Evolutionary conservation across 2,329 filamentous ascomycete species (phyloP), one percentile per base, ranked within the genome.

Genomic region (Penicillium sp.): DNA sequence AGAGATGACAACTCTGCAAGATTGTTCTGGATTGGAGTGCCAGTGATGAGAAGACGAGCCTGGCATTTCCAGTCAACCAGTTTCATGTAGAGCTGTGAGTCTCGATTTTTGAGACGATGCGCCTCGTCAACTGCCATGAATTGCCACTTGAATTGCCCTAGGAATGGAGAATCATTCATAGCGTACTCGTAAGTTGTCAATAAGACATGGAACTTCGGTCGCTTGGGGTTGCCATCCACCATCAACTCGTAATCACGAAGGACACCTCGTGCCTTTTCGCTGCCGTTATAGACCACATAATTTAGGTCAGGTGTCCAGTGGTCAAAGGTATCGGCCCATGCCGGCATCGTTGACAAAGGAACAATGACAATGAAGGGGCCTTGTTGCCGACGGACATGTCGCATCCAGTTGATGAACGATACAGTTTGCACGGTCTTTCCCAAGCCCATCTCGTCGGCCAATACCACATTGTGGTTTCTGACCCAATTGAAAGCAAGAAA

Each of bases 401-500:
- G 89, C 57, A 99, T 82, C 93, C 94, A 99, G 71, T 93, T 97
- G 73, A 99, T 88, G 73, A 97, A 97, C 0, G 93, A 87, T 26
- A 99, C 92, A 0, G 93, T 97, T 76, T 99, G 94, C 0, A 99
- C 94, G 0, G 94, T 99, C 78, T 99, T 99, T 26, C 94, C 94
- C 14, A 99, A 82, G 66, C 94, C 94, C 94, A 99, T 99, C 76
- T 99, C 94, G 71, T 99, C 94, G 47, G 94, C 94, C 51, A 99
- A 83, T 66, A 99, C 97, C 69, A 97, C 94, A 66, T 97, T 99
- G 73, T 94, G 94, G 53, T 86, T 87, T 67, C 89, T 88, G 51
- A 89, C 90, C 95, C 95, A 99, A 75, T 97, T 96, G 75, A 96
- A 91, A 44, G 90, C 90, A 59, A 99, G 80, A 74, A 97, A 99